Evolutionary conservation across 2,329 filamentous ascomycete genomes (phyloP).

Genomic region (Didymella pomorum): DNA sequence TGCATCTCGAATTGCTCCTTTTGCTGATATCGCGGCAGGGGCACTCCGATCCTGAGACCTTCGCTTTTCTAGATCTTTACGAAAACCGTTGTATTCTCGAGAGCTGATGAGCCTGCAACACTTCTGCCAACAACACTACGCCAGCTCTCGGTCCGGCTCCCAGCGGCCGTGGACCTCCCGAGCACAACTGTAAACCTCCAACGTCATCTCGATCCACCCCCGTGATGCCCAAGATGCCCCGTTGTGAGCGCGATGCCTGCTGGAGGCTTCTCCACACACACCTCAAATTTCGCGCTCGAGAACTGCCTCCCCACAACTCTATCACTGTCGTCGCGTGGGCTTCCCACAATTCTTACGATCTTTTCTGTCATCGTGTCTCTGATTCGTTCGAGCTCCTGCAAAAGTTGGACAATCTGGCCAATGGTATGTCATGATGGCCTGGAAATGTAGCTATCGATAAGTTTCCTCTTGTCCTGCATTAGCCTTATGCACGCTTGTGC

Average conservation of each 20-base stretch:
- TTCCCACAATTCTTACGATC: constrained; percentile 19
- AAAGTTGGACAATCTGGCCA: not conserved
- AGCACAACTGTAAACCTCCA: not conserved
- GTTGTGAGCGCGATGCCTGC: constrained; percentile 11
- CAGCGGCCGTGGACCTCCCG: constrained; percentile 7
- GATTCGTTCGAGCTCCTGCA: not conserved
- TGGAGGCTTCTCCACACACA: constrained; percentile 12
- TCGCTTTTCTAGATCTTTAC: not conserved
- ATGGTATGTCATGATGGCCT: not conserved
- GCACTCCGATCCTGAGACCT: constrained; percentile 3
- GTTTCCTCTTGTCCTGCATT: constrained; percentile 23
- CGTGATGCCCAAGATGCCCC: constrained; percentile 11
- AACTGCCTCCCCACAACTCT: constrained; percentile 24
- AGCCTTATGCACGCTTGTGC: constrained; percentile 25
- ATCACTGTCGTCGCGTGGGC: constrained; percentile 12
- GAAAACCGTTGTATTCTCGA: constrained; percentile 1
- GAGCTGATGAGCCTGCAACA: constrained; percentile 6
- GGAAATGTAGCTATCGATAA: constrained; percentile 32
- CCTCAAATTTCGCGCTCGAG: constrained; percentile 26
- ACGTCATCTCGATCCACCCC: constrained; percentile 16
- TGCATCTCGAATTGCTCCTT: constrained; percentile 2
- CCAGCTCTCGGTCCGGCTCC: constrained; percentile 13
- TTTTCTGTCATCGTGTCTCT: not conserved
- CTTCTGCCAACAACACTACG: not conserved
- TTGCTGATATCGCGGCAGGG: constrained; percentile 4